phyloP scores from a whole-genome alignment of 805 yeast species.

The Ogataea ganodermae region DNA sequence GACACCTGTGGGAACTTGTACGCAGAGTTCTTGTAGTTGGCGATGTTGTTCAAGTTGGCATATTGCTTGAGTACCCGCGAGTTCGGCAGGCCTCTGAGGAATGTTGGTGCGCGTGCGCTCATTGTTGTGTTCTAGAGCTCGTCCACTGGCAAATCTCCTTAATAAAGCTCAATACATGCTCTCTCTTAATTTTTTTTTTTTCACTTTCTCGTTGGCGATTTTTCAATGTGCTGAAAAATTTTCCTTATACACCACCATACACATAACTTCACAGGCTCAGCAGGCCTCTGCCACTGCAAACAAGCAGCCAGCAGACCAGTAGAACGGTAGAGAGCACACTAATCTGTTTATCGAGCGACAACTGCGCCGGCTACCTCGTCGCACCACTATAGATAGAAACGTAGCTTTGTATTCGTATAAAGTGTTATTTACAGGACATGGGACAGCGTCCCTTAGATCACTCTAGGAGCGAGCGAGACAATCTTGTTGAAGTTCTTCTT shows the following conservation, averaged over 20 bases:
- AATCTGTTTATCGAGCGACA: too few relatives aligned
- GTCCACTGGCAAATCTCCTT: neutral
- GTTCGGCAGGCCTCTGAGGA: conserved; percentile 39
- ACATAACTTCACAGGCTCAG: too few relatives aligned
- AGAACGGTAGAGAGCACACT: too few relatives aligned
- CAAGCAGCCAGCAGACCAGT: too few relatives aligned
- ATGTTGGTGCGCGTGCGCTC: conserved; percentile 26
- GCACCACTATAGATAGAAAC: neutral
- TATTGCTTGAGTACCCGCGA: conserved; percentile 49
- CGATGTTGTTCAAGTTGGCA: conserved; percentile 50
- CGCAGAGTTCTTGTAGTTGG: conserved; percentile 49
- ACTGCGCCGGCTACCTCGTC: too few relatives aligned
- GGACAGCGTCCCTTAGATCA: conserved; percentile 41
- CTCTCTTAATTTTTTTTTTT: neutral
- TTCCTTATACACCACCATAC: too few relatives aligned
- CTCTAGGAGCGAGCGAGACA: conserved; percentile 88
- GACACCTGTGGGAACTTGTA: conserved; percentile 40
- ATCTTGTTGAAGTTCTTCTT: conserved; percentile 83
- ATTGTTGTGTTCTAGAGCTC: neutral
- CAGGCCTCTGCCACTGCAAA: too few relatives aligned
- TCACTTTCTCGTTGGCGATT: neutral
- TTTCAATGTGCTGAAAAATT: conserved; percentile 6
- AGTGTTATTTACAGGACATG: conserved; percentile 2
- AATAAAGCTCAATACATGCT: neutral
- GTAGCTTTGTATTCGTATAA: conserved; percentile 1